Percentiles rank a stretch among this genome's conserved stretches.
phyloP scores from a whole-genome alignment of 352 stramenopile species.

The Globisporangium cylindrosporum region DNA sequence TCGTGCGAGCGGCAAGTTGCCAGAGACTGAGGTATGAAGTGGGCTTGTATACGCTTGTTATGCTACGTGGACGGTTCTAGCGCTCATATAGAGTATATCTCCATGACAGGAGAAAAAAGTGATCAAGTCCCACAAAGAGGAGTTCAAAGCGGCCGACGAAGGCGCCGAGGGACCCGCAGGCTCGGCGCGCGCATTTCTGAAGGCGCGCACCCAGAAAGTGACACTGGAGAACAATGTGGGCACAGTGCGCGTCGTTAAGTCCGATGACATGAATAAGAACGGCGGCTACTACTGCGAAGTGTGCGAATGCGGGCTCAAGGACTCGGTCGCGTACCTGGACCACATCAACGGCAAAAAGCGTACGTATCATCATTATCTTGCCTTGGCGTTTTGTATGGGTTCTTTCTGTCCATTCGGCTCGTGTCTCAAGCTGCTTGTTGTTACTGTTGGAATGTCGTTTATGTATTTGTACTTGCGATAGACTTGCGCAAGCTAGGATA shows the following conservation, averaged over 20 bases:
- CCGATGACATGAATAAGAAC: conserved; percentile 69
- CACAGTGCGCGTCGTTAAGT: conserved; percentile 85
- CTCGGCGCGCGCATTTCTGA: conserved; percentile 74
- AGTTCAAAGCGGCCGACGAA: conserved; percentile 74
- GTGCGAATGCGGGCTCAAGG: conserved; percentile 90
- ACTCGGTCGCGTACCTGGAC: conserved; percentile 92
- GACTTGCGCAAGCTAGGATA: conserved; percentile 89
- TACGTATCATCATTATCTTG: conserved; percentile 30
- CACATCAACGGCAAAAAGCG: conserved; percentile 95
- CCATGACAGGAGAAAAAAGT: conserved; percentile 55
- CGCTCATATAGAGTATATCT: neutral
- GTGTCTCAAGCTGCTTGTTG: neutral
- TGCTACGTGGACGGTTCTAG: neutral
- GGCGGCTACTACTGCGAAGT: conserved; percentile 93
- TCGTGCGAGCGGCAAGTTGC: conserved; percentile 64
- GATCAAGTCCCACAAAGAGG: conserved; percentile 66
- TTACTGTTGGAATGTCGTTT: neutral
- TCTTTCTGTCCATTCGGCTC: neutral
- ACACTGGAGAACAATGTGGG: conserved; percentile 82
- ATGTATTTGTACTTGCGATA: conserved; percentile 19
- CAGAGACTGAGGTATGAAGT: conserved; percentile 41
- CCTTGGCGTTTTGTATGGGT: neutral
- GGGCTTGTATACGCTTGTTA: neutral
- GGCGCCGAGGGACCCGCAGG: conserved; percentile 55
- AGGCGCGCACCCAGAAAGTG: conserved; percentile 72